Evolutionary conservation across 371 early-diverging fungal genomes (phyloP), one percentile per base, ranked within the genome.

Genomic region (Zychaea mexicana): DNA sequence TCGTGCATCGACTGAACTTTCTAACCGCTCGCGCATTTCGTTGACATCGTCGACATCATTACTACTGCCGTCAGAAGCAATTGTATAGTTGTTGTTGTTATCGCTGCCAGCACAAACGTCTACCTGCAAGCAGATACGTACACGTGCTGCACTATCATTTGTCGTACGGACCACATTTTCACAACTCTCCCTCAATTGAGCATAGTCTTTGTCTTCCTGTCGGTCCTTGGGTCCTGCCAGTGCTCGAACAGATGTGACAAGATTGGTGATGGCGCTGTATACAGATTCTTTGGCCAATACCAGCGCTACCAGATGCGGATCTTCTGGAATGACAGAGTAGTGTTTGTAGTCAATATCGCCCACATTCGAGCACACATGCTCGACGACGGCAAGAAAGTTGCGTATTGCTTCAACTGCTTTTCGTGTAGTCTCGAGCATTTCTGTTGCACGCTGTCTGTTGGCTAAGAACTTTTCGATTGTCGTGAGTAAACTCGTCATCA

Each of bases 241-340:
- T 6, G 73, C 75, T 28, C 82, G 66, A 9, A 79, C 76, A 9
- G 78, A 73, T 1, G 82, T 79, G 19, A 82, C 82, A 9, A 82
- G 49, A 60, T 76, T 74, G 6, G 82, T 82, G 38, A 78, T 79
- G 24, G 82, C 74, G 24, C 75, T 79, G 56, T 82, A 79, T 0
- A 79, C 76, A 6, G 76, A 68, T 55, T 82, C 83, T 53, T 82
- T 82, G 52, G 78, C 68, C 27, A 82, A 60, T 4, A 82, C 71
- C 12, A 82, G 57, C 3, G 76, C 64, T 5, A 79, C 75, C 30
- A 79, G 52, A 45, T 71, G 72, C 1, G 79, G 78, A 57, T 82
- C 80, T 36, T 77, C 76, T 3, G 78, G 77, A 22, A 76, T 76
- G 21, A 66, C 58, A 9, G 74, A 74, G 22, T 59, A 56, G 22